These are phyloP conservation scores for Sporothrix inflata DNA, from an alignment of 2,329 filamentous ascomycete genomes.

Conservation along the genomic window DNA sequence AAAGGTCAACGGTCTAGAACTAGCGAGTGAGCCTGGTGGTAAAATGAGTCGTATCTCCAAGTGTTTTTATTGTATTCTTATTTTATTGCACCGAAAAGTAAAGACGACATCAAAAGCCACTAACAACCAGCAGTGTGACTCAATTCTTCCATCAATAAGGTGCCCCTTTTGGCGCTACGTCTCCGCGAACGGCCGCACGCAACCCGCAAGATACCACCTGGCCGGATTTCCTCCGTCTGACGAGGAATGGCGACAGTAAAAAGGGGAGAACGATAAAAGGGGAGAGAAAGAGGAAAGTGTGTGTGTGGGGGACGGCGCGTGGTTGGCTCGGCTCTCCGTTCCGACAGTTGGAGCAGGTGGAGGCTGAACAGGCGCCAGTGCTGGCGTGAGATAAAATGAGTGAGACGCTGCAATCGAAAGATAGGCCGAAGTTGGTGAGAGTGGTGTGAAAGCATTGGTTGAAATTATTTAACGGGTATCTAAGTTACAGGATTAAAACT, in stretches of 20 bases:
- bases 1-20: neutral
- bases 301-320: neutral
- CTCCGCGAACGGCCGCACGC: neutral
- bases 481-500: neutral
- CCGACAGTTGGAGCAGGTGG: constrained; percentile 1
- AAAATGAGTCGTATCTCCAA: neutral
- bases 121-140: neutral
- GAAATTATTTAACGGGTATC: neutral
- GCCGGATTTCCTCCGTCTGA: constrained; percentile 7
- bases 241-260: constrained; percentile 7
- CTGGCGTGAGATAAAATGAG: neutral
- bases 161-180: neutral
- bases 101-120: constrained; percentile 1
- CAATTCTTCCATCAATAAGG: constrained; percentile 20
- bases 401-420: neutral
- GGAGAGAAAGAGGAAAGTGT: neutral
- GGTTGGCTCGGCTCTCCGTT: neutral
- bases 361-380: neutral
- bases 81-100: neutral
- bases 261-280: constrained; percentile 7
- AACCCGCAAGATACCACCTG: neutral
- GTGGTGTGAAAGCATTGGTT: neutral
- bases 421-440: neutral
- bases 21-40: neutral
- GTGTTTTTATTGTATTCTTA: neutral